Evolutionary conservation across 805 yeast species (phyloP), one percentile per base, ranked within the genome.

Genomic region (Candida dendrica): DNA sequence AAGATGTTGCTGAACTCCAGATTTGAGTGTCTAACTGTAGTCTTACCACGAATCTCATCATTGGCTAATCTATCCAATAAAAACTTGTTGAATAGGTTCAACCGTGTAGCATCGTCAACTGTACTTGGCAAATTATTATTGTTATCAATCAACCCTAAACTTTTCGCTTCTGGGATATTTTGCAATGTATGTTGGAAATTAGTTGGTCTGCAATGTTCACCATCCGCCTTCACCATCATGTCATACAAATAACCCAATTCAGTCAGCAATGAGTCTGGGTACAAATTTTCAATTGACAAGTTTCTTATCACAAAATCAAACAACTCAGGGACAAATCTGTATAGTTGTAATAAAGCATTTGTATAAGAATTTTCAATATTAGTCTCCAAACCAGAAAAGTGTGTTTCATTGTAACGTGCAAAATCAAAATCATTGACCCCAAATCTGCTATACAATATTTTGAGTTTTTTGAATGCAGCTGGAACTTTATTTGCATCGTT

Each of bases 361-460:
- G 84, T 77, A 53, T 79, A 81, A 0, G 93, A 74, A 51, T 85
- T 86, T 40, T 83, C 86, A 10, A 84, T 72, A 55, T 89, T 93
- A 9, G 89, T 82, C 59, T 93, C 98, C n/a, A 91, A 68, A 0
- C 98, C 97, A 2, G 97, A 77, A 42, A 69, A 81, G 1, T 55
- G 47, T 0, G 97, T 84, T 33, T 71, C 69, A 57, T 91, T 91
- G 66, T 84, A 91, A 52, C 80, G 83, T 41, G 76, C 81, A 58
- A 93, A 91, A 64, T 91, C 96, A 63, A 93, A 93, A 60, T 89
- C 96, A 51, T 84, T 88, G 26, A 93, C 89, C 22, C 98, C 98
- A 61, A 88, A 91, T 52, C 77, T 81, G 43, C 95, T 84, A 60
- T 90, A 91, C 34, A 82, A 74, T 41, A 91, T 85, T 45, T 82